phyloP scores from a whole-genome alignment of 176 grass and related monocot species.

The Oryza punctata region DNA sequence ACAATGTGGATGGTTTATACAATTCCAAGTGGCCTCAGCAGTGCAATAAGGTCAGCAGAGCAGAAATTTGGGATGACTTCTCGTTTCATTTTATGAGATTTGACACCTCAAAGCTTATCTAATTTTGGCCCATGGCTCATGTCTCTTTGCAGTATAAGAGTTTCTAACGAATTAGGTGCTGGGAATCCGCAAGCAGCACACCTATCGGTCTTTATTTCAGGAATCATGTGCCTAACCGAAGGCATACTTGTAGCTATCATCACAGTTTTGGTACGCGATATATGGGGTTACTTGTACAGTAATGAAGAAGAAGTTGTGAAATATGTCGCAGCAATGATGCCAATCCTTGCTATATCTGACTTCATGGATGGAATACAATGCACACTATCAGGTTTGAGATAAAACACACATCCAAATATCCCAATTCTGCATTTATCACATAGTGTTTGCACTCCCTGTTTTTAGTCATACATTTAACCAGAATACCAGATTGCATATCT shows the following conservation, averaged over 20 bases:
- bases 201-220: conserved; percentile 59
- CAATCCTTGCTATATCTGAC: conserved; percentile 79
- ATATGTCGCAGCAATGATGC: conserved; percentile 87
- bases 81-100: neutral
- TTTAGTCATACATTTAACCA: neutral
- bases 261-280: conserved; percentile 58
- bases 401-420: neutral
- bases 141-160: conserved; percentile 69
- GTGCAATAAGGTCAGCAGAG: conserved; percentile 62
- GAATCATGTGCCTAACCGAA: conserved; percentile 64
- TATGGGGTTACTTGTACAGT: conserved; percentile 85
- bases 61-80: neutral
- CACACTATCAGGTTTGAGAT: conserved; percentile 74
- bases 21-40: conserved; percentile 93
- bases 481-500: conserved; percentile 11
- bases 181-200: conserved; percentile 55
- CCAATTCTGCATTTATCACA: neutral
- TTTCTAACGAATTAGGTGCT: conserved; percentile 93
- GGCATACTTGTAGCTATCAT: conserved; percentile 64
- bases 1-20: conserved; percentile 99
- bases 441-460: neutral
- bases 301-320: conserved; percentile 64
- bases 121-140: conserved; percentile 17
- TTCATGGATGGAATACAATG: conserved; percentile 97
- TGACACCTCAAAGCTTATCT: conserved; percentile 4